Evolutionary conservation across 371 early-diverging fungal species (phyloP).

Genomic region (Syncephalastrum racemosum): DNA sequence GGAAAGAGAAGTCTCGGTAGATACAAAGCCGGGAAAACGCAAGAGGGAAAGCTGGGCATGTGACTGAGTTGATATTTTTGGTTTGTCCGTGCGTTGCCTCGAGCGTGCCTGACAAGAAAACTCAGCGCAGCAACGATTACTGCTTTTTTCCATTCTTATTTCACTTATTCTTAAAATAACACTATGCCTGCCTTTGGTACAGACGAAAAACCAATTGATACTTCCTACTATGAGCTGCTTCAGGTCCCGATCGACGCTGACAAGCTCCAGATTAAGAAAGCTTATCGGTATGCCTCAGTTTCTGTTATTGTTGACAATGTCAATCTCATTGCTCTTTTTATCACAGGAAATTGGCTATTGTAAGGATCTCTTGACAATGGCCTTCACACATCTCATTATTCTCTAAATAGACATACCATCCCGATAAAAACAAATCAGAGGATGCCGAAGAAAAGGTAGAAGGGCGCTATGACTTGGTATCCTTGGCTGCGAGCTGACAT

Average conservation of each 20-base stretch:
- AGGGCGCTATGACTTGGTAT: background rate
- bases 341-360: slow-evolving; percentile 48
- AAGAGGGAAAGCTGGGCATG: too few relatives aligned
- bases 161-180: background rate
- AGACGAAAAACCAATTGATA: slow-evolving; percentile 75
- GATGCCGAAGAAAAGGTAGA: slow-evolving; percentile 86
- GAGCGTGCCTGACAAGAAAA: too few relatives aligned
- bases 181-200: slow-evolving; percentile 48
- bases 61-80: too few relatives aligned
- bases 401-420: slow-evolving; percentile 80
- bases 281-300: slow-evolving; percentile 79
- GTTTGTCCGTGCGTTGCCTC: too few relatives aligned
- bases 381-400: background rate
- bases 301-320: slow-evolving; percentile 19
- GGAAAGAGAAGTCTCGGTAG: too few relatives aligned
- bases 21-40: too few relatives aligned
- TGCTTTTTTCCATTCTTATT: background rate
- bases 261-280: slow-evolving; percentile 88
- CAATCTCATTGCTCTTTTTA: background rate
- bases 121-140: too few relatives aligned
- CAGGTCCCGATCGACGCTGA: slow-evolving; percentile 80
- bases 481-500: background rate
- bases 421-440: slow-evolving; percentile 90
- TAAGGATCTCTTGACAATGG: slow-evolving; percentile 17
- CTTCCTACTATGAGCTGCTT: slow-evolving; percentile 87